Base-by-base conservation (phyloP, 495 filamentous ascomycete genomes). In the Tuber indicum region DNA sequence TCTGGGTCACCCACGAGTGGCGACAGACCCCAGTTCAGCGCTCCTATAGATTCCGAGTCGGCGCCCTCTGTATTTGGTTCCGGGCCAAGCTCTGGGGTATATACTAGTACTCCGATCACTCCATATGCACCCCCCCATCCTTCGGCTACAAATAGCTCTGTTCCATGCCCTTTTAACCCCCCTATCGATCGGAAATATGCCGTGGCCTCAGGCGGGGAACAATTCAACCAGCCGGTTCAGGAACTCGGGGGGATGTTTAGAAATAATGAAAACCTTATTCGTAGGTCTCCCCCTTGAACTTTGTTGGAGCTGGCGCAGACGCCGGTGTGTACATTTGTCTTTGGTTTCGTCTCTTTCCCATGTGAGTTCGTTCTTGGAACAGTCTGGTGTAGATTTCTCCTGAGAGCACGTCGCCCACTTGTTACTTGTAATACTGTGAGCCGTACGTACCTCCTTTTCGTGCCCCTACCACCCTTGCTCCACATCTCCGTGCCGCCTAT, bases 221-320 rank as follows among this genome's bases (percentile, higher is more conserved):
- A 73, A 45, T 58, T 77, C 49, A 81, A 74, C 36, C 72, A 74
- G 21, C 44, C 80, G 73, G 71, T 16, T 23, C 74, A 79, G 72
- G 80, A 77, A 23, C 76, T 77, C 71, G 36, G 73, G 12, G 77
- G 74, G 26, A 43, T 76, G 17, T 74, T 73, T 21, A 81, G 81
- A 44, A 41, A 58, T 74, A 36, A 72, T 12, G 75, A 79, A 75
- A 79, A 73, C 71, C 75, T 81, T 77, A 70, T 76, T 78, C 81
- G 81, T 82, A 82, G 81, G 81, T 82, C 75, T 77, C 66, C 80
- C 81, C 77, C 58, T 80, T 82, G 23, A 79, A 62, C 49, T 76
- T 80, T 73, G 71, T 43, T 75, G 45, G 73, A 76, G 19, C 26
- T 72, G 19, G 58, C 19, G 58, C 58, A 66, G 32, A 36, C 5